These are phyloP conservation scores for Yarrowia porcina DNA, from an alignment of 805 yeast genomes.

Conservation along the genomic window DNA sequence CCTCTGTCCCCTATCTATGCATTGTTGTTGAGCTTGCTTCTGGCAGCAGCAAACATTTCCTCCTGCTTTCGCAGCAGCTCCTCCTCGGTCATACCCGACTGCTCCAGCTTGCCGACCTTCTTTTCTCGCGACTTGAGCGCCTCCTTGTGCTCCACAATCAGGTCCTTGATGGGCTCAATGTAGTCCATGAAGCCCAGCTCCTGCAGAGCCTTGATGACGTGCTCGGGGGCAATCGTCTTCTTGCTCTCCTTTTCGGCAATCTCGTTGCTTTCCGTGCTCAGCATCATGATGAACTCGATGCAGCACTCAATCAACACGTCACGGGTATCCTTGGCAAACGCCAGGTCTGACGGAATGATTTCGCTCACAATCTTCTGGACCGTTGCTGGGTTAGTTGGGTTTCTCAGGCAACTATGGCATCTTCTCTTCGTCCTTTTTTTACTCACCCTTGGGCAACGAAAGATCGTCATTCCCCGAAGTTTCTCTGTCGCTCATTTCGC, in stretches of 20 bases:
- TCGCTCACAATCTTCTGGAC: constrained; percentile 93
- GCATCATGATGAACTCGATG: constrained; percentile 90
- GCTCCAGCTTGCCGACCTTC: constrained; percentile 88
- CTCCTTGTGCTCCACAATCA: constrained; percentile 83
- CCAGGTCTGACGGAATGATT: constrained; percentile 80
- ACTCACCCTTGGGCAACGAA: constrained; percentile 37
- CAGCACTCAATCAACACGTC: constrained; percentile 96
- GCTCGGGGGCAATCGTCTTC: constrained; percentile 95
- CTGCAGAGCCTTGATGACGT: constrained; percentile 82
- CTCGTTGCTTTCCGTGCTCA: constrained; percentile 90
- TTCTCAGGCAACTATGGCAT: too few relatives aligned
- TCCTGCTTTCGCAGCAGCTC: constrained; percentile 90
- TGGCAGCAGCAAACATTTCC: constrained; percentile 62
- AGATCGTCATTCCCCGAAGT: constrained; percentile 38
- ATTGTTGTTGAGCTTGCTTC: constrained; percentile 31
- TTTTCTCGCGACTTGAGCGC: constrained; percentile 79
- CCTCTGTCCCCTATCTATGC: neutral
- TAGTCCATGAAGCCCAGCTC: constrained; percentile 86
- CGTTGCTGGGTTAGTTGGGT: constrained; percentile 54
- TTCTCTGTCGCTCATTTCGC: constrained; percentile 26
- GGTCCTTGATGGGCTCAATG: constrained; percentile 74
- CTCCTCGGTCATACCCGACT: constrained; percentile 87
- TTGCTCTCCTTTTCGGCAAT: constrained; percentile 95
- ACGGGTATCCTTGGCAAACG: constrained; percentile 88
- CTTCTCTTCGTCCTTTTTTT: too few relatives aligned